phyloP scores from a whole-genome alignment of 768 basidiomycete genomes.

The Amylocystis lapponica region DNA sequence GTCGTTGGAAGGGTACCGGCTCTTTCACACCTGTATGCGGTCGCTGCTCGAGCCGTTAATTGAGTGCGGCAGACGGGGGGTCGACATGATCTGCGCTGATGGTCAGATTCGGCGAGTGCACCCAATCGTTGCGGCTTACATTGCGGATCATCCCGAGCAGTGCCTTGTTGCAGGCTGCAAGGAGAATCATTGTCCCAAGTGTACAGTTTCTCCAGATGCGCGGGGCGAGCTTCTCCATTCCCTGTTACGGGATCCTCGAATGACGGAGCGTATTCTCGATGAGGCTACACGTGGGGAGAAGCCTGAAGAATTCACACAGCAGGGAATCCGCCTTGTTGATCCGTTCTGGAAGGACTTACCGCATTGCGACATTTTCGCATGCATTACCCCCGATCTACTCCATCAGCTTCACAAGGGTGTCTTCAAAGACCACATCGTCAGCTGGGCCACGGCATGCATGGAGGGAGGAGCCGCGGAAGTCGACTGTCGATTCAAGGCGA shows the following conservation, averaged over 20 bases:
- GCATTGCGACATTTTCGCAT: conserved; percentile 32
- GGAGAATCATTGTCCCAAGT: conserved; percentile 18
- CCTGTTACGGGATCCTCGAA: not conserved
- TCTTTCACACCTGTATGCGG: conserved; percentile 21
- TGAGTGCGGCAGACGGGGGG: conserved; percentile 14
- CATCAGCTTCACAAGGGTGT: conserved; percentile 46
- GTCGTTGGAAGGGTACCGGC: conserved; percentile 11
- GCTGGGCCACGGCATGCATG: conserved; percentile 13
- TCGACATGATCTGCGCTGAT: conserved; percentile 19
- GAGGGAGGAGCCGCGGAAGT: conserved; percentile 24
- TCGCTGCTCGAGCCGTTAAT: conserved; percentile 15
- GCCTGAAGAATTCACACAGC: too few species aligned
- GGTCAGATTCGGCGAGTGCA: conserved; percentile 13
- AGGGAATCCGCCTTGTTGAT: conserved; percentile 11
- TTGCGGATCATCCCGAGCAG: conserved; percentile 25
- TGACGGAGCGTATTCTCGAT: too few species aligned
- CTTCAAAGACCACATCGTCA: conserved; percentile 38
- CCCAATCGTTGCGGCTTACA: conserved; percentile 21
- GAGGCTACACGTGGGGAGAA: too few species aligned
- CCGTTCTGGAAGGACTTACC: conserved; percentile 42
- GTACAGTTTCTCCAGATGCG: too few species aligned
- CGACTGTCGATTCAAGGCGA: conserved; percentile 29
- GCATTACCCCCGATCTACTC: conserved; percentile 37
- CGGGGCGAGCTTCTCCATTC: conserved; percentile 7
- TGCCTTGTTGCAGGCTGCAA: conserved; percentile 15